Conservation (phyloP, 805 yeast genomes). For the Kazachstania psychrophila region DNA sequence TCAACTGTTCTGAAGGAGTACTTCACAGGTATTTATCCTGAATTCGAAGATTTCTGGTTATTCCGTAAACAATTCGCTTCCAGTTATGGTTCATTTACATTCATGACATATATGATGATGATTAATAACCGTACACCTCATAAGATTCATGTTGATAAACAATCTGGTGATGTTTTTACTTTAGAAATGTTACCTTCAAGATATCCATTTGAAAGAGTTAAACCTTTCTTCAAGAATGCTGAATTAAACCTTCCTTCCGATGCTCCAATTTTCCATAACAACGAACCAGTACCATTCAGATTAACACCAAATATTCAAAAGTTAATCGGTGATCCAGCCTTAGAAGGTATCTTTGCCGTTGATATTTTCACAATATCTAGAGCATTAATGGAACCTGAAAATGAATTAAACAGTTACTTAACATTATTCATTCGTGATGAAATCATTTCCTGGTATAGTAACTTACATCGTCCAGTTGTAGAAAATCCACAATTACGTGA, state of each 20-base stretch:
- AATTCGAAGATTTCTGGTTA: slow-evolving; percentile 92
- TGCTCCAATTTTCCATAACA: slow-evolving; percentile 78
- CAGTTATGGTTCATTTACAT: slow-evolving; percentile 87
- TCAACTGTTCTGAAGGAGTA: slow-evolving; percentile 71
- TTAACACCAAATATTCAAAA: slow-evolving; percentile 92
- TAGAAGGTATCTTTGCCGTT: slow-evolving; percentile 86
- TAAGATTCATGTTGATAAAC: slow-evolving; percentile 73
- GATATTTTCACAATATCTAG: slow-evolving; percentile 77
- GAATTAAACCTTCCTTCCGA: slow-evolving; percentile 33
- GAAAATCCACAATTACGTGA: slow-evolving; percentile 79
- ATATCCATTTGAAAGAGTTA: slow-evolving; percentile 41
- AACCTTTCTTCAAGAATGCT: slow-evolving; percentile 30
- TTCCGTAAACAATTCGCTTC: slow-evolving; percentile 92
- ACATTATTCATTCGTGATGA: slow-evolving; percentile 96
- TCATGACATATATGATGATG: slow-evolving; percentile 90
- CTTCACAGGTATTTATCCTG: slow-evolving; percentile 57
- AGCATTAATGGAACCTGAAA: slow-evolving; percentile 84
- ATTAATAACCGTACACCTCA: slow-evolving; percentile 89
- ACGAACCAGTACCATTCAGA: slow-evolving; percentile 93
- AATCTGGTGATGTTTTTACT: slow-evolving; percentile 85
- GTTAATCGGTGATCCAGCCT: slow-evolving; percentile 84
- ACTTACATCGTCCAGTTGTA: slow-evolving; percentile 72
- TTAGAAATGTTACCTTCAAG: slow-evolving; percentile 92
- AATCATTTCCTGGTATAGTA: slow-evolving; percentile 87
- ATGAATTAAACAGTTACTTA: slow-evolving; percentile 81